Conservation (phyloP, 768 basidiomycete genomes). For the Leccinum barrowsii region DNA sequence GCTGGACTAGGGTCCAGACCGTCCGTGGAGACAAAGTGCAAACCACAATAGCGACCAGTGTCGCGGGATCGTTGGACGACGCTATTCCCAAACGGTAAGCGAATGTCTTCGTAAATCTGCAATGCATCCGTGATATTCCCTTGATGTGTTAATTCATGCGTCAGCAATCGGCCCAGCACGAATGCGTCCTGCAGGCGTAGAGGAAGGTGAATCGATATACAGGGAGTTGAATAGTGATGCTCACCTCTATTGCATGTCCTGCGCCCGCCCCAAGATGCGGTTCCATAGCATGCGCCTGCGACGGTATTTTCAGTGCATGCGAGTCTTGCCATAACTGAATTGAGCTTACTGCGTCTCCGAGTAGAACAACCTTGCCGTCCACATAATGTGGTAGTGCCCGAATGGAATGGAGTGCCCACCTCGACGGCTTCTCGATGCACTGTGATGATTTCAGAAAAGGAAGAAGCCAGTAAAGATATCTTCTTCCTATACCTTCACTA, state of each 20-base stretch:
- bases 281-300: constrained; percentile 45
- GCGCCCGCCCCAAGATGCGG: constrained; percentile 48
- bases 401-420: constrained; percentile 45
- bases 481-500: constrained; percentile 11
- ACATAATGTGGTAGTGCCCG: constrained; percentile 38
- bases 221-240: background rate
- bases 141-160: constrained; percentile 18
- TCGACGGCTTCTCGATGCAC: constrained; percentile 35
- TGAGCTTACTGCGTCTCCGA: constrained; percentile 47
- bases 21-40: constrained; percentile 4
- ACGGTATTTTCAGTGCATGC: background rate
- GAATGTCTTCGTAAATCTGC: constrained; percentile 30
- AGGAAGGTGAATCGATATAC: background rate
- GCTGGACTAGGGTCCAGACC: constrained; percentile 1
- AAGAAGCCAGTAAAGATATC: no score
- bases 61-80: constrained; percentile 17
- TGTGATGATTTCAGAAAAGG: constrained; percentile 12
- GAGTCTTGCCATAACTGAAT: background rate
- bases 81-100: constrained; percentile 29
- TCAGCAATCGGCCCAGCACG: constrained; percentile 29
- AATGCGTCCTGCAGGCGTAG: constrained; percentile 24
- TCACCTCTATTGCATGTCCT: constrained; percentile 49
- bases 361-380: constrained; percentile 38
- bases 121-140: constrained; percentile 28
- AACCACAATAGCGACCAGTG: constrained; percentile 24